A percentile compares a stretch with the other conserved stretches of the same genome.
Conservation (phyloP, 1,139 yeast species). For the Suhomyces coccinellae region DNA sequence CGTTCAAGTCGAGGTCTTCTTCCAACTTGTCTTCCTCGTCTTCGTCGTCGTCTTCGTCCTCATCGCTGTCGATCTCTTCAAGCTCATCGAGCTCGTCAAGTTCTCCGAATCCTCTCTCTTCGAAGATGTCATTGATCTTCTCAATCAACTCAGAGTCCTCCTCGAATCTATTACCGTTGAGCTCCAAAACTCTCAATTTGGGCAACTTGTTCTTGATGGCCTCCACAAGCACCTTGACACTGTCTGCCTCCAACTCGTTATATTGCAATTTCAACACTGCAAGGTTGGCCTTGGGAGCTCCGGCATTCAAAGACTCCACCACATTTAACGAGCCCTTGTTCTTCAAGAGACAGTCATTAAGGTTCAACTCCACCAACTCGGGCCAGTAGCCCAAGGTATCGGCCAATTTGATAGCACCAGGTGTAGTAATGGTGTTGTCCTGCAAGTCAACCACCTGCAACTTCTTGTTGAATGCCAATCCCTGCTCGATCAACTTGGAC, state of each 20-base stretch:
- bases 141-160: conserved; percentile 43
- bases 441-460: conserved; percentile 81
- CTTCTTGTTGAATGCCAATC: conserved; percentile 60
- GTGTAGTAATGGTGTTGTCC: conserved; percentile 89
- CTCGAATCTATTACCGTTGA: conserved; percentile 85
- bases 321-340: conserved; percentile 66
- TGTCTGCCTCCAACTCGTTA: conserved; percentile 76
- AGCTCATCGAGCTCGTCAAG: conserved; percentile 90
- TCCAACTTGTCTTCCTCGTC: conserved; percentile 57
- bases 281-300: conserved; percentile 41
- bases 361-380: conserved; percentile 68
- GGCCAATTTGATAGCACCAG: conserved; percentile 58
- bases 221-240: conserved; percentile 56
- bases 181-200: conserved; percentile 63
- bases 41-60: conserved; percentile 66
- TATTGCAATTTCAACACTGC: conserved; percentile 74
- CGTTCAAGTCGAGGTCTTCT: conserved; percentile 54
- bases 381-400: conserved; percentile 54
- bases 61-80: conserved; percentile 87
- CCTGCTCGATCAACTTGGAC: conserved; percentile 68
- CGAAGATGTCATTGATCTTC: conserved; percentile 53
- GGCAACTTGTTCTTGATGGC: conserved; percentile 60
- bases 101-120: conserved; percentile 74
- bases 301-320: conserved; percentile 46
- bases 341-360: conserved; percentile 86